Evolutionary conservation across 164 flowering plant genomes (phyloP), one percentile per base, ranked within the genome.

Genomic region (Berberis thunbergii): DNA sequence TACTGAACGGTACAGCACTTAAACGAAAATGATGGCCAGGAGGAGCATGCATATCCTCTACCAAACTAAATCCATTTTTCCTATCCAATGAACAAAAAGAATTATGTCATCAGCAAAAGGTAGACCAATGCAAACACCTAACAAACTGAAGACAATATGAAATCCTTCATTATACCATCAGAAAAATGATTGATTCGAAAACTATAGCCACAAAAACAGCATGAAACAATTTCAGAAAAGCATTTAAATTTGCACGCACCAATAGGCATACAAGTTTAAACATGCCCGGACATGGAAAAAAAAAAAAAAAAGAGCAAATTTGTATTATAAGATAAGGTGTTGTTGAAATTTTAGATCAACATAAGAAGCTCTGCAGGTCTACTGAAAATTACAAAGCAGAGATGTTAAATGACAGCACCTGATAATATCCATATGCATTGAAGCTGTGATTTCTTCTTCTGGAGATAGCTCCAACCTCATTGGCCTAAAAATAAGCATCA

Each of bases 1-100:
- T 91, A 78, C 99, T 95, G 79, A 91, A 95, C 60, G 99, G 99
- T 64, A 95, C 88, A 64, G 97, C 80, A 77, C 73, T 85, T 67
- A 95, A 63, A 60, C 69, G 83, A 76, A 85, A 89, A 64, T 74
- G 97, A 45, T 64, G 71, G 58, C 99, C 99, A 38, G 96, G 83
- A 67, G 82, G 90, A 70, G 97, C 96, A 74, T 75, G 61, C 41
- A 72, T 48, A 68, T 95, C 94, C 76, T 95, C 99, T 70, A 83
- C 91, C 79, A 95, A 68, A 64, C 73, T 54, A 77, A 95, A 95
- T 8, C 99, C 99, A 77, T 95, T 91, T 80, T 81, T 88, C 85
- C 97, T 95, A 78, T 41, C 50, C 74, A 67, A 68, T 12, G 70
- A 6, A 53, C 62, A 54, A 40, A 43, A 55, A 38, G 5, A 67